Percentiles rank a stretch among this genome's conserved stretches.
Conservation (phyloP, 768 basidiomycete genomes). For the Lactarius psammicola region DNA sequence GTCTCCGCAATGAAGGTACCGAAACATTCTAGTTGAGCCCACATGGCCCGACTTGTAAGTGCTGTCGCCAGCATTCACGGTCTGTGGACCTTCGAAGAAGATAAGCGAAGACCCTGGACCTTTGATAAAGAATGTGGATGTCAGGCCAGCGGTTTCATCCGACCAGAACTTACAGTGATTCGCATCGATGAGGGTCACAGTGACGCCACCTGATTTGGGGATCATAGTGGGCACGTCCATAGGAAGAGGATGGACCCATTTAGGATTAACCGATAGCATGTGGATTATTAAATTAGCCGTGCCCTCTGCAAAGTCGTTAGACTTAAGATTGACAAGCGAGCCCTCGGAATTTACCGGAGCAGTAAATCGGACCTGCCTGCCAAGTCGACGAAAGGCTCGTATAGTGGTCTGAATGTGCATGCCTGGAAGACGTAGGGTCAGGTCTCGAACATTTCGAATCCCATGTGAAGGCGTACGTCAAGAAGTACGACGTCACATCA, state of each 20-base stretch:
- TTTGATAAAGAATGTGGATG: conserved; percentile 14
- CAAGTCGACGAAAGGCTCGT: conserved; percentile 87
- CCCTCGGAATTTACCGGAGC: conserved; percentile 53
- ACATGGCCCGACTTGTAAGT: conserved; percentile 66
- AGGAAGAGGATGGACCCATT: conserved; percentile 88
- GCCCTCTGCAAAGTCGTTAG: conserved; percentile 44
- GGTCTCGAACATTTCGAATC: background rate
- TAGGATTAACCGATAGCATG: conserved; percentile 83
- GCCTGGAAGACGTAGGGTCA: conserved; percentile 46
- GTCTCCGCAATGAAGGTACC: conserved; percentile 95
- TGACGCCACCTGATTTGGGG: conserved; percentile 81
- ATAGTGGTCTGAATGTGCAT: conserved; percentile 97
- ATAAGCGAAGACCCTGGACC: conserved; percentile 92
- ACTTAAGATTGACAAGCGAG: background rate
- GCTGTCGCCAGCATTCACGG: conserved; percentile 84
- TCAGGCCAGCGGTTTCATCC: background rate
- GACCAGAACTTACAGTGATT: conserved; percentile 75
- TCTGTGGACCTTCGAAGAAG: conserved; percentile 90
- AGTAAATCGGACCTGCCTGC: conserved; percentile 93
- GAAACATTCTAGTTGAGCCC: conserved; percentile 66
- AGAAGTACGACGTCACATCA: conserved; percentile 83
- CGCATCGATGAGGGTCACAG: conserved; percentile 90
- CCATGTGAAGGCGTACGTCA: conserved; percentile 57
- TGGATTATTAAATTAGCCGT: conserved; percentile 91
- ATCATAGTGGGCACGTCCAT: conserved; percentile 72